A percentile compares a stretch with the other conserved stretches of the same genome.
Conservation (phyloP, 2,329 filamentous ascomycete species). For the Hypomyces rosellus region DNA sequence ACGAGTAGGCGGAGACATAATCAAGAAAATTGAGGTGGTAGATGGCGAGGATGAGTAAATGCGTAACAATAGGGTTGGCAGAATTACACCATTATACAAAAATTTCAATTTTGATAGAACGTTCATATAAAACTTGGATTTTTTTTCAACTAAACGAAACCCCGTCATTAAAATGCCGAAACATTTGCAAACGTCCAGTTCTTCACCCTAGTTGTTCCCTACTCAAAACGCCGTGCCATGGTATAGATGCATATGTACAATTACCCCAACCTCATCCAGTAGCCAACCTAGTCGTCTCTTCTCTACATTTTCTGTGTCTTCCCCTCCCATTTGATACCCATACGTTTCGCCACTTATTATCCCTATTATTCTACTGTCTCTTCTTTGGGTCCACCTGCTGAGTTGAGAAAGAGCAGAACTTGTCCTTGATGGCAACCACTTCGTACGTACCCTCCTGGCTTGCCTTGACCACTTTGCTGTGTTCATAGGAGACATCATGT, state of each 20-base stretch:
- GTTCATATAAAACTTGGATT: background rate
- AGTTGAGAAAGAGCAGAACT: conserved; percentile 82
- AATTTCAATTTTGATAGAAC: no score
- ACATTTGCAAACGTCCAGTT: conserved; percentile 7
- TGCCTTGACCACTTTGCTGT: conserved; percentile 73
- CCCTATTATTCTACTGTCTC: conserved; percentile 7
- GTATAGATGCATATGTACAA: conserved; percentile 31
- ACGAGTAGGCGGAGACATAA: conserved; percentile 58
- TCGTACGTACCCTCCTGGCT: conserved; percentile 96
- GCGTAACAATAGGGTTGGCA: conserved; percentile 5
- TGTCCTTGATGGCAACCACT: conserved; percentile 92
- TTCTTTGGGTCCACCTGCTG: conserved; percentile 50
- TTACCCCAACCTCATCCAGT: conserved; percentile 15
- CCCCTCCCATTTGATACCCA: conserved; percentile 8
- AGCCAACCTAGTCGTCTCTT: conserved; percentile 5
- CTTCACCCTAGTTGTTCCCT: conserved; percentile 10
- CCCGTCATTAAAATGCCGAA: conserved; percentile 1
- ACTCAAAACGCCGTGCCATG: conserved; percentile 30
- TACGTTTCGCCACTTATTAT: conserved; percentile 3
- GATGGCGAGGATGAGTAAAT: conserved; percentile 14
- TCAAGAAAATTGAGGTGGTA: conserved; percentile 56
- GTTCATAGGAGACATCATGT: conserved; percentile 77
- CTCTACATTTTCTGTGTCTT: conserved; percentile 1
- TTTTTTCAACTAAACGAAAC: background rate
- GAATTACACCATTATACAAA: background rate